phyloP scores from a whole-genome alignment of 257 asterid species.

The Solanum sejunctum region DNA sequence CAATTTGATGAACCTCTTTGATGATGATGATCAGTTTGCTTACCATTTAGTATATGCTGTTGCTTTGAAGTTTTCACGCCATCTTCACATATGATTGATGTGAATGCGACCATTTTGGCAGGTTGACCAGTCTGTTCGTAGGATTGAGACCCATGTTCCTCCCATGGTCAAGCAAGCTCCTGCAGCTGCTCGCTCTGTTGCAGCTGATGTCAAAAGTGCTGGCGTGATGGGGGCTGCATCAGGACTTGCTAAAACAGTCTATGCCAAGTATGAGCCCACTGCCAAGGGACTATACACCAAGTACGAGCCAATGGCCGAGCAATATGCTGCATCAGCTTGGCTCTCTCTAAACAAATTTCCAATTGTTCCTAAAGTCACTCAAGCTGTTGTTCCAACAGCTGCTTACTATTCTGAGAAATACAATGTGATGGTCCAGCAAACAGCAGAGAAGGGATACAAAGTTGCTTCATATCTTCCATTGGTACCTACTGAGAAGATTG shows the following conservation, averaged over 20 bases:
- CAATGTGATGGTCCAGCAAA: slow-evolving; percentile 50
- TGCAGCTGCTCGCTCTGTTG: slow-evolving; percentile 47
- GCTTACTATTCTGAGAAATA: slow-evolving; percentile 54
- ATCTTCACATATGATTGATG: background rate
- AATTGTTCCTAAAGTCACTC: slow-evolving; percentile 55
- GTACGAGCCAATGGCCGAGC: slow-evolving; percentile 82
- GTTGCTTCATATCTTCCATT: slow-evolving; percentile 63
- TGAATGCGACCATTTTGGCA: background rate
- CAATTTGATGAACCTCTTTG: background rate
- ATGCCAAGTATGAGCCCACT: slow-evolving; percentile 65
- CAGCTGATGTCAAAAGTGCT: slow-evolving; percentile 46
- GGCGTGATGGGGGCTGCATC: slow-evolving; percentile 76
- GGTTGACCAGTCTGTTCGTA: slow-evolving; percentile 70
- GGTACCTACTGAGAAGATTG: slow-evolving; percentile 69
- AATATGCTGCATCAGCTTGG: slow-evolving; percentile 64
- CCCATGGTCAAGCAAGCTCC: slow-evolving; percentile 65
- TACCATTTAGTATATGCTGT: background rate
- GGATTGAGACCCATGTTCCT: slow-evolving; percentile 53
- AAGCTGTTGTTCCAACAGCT: slow-evolving; percentile 67
- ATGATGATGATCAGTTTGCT: background rate
- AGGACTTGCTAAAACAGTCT: slow-evolving; percentile 53
- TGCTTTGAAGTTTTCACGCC: background rate
- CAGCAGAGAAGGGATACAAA: slow-evolving; percentile 65
- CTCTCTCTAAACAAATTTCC: slow-evolving; percentile 57
- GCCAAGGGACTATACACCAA: slow-evolving; percentile 68